These are phyloP conservation scores for Iris pallida DNA, from an alignment of 116 monocot genomes.

Conservation along the genomic window DNA sequence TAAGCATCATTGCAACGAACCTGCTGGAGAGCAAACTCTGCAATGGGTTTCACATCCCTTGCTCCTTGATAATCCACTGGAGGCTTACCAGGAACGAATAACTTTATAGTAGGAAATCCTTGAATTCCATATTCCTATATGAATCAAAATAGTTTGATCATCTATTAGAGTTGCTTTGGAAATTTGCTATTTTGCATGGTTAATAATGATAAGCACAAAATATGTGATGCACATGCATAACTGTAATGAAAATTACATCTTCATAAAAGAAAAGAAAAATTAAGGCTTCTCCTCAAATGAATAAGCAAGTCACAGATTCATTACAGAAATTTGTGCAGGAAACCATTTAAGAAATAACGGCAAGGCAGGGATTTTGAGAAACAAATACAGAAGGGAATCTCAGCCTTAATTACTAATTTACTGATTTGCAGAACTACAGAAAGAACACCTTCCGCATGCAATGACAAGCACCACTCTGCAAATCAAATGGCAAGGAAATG, in stretches of 20 bases:
- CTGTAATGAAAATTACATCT: too few species aligned
- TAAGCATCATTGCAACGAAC: slow-evolving; percentile 23
- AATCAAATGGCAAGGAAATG: too few species aligned
- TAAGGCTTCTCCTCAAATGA: background rate
- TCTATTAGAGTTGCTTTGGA: too few species aligned
- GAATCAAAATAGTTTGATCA: too few species aligned
- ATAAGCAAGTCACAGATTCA: background rate
- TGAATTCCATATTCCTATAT: slow-evolving; percentile 85
- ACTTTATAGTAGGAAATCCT: slow-evolving; percentile 95
- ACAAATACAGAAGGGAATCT: too few species aligned
- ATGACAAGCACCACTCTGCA: background rate
- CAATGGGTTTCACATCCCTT: slow-evolving; percentile 93
- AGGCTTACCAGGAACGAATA: slow-evolving; percentile 83
- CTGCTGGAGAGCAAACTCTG: slow-evolving; percentile 90
- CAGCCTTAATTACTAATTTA: background rate
- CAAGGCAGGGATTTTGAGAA: background rate
- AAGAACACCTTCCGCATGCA: background rate
- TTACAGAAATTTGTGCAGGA: background rate
- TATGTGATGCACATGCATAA: too few species aligned
- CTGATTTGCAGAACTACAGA: background rate
- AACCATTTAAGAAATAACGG: background rate
- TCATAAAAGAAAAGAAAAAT: too few species aligned
- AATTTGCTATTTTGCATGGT: too few species aligned
- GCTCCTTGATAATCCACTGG: slow-evolving; percentile 96
- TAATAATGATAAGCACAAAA: too few species aligned